phyloP scores from a whole-genome alignment of 352 stramenopile species.

The Globisporangium acanthophoron region DNA sequence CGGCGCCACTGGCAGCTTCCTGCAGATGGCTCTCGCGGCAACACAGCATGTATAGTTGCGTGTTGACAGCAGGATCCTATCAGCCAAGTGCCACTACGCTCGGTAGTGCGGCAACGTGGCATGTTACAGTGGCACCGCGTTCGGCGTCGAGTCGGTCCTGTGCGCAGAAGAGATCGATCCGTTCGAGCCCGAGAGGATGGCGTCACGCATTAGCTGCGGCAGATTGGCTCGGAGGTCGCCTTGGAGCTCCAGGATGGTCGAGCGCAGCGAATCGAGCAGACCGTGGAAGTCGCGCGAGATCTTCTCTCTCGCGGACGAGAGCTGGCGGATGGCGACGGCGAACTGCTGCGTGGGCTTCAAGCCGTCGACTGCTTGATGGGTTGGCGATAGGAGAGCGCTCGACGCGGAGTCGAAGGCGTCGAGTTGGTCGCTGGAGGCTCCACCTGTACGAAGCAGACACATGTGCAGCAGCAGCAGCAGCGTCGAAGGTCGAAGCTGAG shows the following conservation, averaged over 20 bases:
- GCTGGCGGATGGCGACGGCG: not conserved
- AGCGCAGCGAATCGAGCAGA: not conserved
- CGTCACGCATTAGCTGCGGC: not conserved
- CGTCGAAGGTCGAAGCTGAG: not conserved
- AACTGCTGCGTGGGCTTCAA: not conserved
- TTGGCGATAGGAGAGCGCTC: not conserved
- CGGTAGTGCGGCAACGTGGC: not conserved
- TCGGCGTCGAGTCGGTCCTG: not conserved
- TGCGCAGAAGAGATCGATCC: too few relatives aligned
- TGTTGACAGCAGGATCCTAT: too few relatives aligned
- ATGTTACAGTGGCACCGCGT: not conserved
- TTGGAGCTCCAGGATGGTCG: not conserved
- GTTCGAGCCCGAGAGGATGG: not conserved
- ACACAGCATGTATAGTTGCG: too few relatives aligned
- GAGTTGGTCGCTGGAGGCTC: too few relatives aligned
- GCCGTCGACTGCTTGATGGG: not conserved
- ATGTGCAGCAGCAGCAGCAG: too few relatives aligned
- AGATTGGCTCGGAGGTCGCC: not conserved
- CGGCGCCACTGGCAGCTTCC: not conserved
- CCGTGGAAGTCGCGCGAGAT: not conserved
- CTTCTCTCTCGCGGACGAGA: not conserved
- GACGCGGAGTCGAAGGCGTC: too few relatives aligned
- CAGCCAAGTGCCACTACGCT: too few relatives aligned
- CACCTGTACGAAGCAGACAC: too few relatives aligned
- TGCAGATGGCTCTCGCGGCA: too few relatives aligned